Evolutionary conservation across 2,329 filamentous ascomycete genomes (phyloP).

Genomic region (Teratosphaeria nubilosa): DNA sequence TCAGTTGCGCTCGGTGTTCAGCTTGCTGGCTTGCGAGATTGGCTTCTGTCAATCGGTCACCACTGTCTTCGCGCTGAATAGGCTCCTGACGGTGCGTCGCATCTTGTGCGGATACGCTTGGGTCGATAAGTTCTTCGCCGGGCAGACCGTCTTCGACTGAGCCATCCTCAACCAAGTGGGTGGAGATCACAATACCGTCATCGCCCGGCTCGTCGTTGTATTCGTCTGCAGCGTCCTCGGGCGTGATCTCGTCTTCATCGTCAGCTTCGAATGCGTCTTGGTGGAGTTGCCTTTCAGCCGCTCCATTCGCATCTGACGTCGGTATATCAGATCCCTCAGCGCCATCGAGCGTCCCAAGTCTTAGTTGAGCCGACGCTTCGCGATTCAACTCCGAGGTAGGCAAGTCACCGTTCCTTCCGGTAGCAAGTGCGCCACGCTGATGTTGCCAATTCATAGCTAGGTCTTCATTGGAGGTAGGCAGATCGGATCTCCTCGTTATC

Average conservation of each 20-base stretch:
- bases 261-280: not conserved
- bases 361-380: conserved; percentile 1
- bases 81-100: conserved; percentile 1
- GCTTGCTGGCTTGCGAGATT: conserved; percentile 25
- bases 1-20: conserved; percentile 8
- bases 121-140: not conserved
- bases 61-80: not conserved
- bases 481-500: not conserved
- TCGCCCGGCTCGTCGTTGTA: not conserved
- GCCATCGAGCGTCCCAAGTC: not conserved
- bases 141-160: conserved; percentile 5
- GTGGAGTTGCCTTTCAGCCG: not conserved
- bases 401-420: not conserved
- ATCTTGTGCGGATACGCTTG: conserved; percentile 1
- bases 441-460: not conserved
- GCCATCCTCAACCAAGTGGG: conserved; percentile 6
- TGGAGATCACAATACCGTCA: conserved; percentile 4
- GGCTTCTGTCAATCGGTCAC: conserved; percentile 18
- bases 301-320: not conserved
- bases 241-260: not conserved
- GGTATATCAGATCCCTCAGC: not conserved
- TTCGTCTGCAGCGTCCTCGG: not conserved
- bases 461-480: not conserved
- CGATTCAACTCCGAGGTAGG: conserved; percentile 2
- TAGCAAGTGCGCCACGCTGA: not conserved